Conservation (phyloP, 148 eudicot genomes). For the Suaeda aralocaspica region DNA sequence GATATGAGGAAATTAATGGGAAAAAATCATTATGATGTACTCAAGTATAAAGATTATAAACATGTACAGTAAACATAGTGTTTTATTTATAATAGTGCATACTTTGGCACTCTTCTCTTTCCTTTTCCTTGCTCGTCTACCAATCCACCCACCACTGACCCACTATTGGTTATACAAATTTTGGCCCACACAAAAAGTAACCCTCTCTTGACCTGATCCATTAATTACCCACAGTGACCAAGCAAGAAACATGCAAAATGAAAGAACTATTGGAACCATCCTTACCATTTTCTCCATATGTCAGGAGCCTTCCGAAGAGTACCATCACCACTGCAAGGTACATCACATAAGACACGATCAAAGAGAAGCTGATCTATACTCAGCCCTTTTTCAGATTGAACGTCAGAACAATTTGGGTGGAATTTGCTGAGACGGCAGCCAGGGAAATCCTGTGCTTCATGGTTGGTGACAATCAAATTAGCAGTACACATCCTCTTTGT, state of each 20-base stretch:
- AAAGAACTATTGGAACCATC: constrained; percentile 11
- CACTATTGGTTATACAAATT: too few relatives aligned
- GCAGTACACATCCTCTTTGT: constrained; percentile 98
- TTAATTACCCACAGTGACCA: not conserved
- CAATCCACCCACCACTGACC: too few relatives aligned
- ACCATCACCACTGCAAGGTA: constrained; percentile 99
- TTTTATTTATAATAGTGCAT: too few relatives aligned
- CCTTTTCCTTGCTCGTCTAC: too few relatives aligned
- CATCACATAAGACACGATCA: constrained; percentile 98
- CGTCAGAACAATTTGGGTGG: constrained; percentile 31
- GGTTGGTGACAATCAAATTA: constrained; percentile 92
- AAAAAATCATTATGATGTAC: too few relatives aligned
- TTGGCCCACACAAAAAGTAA: too few relatives aligned
- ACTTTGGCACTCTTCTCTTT: too few relatives aligned
- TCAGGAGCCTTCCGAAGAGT: constrained; percentile 98
- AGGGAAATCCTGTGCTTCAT: constrained; percentile 96
- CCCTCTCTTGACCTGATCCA: too few relatives aligned
- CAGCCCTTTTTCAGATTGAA: constrained; percentile 34
- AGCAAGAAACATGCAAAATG: not conserved
- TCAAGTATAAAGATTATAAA: too few relatives aligned
- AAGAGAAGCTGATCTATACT: constrained; percentile 63
- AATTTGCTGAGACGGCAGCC: constrained; percentile 74
- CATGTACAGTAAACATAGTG: too few relatives aligned
- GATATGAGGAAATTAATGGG: too few relatives aligned
- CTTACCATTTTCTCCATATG: constrained; percentile 97